Evolutionary conservation across 306 rosid species (phyloP).

Genomic region (Cercis canadensis): DNA sequence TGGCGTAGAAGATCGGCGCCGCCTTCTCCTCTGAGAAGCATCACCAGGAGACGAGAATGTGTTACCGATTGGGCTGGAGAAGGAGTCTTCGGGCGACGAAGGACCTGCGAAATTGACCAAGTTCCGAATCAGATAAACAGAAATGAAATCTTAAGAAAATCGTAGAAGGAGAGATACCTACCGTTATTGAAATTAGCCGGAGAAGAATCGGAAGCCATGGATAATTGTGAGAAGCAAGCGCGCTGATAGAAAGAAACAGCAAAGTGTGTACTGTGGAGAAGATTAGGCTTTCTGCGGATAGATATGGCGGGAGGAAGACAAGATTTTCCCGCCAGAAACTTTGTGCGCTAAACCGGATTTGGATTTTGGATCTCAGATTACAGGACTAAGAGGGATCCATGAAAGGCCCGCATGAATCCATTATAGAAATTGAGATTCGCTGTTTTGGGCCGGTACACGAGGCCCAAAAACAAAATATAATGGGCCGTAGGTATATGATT

Average conservation of each 20-base stretch:
- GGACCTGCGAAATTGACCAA: slow-evolving; percentile 53
- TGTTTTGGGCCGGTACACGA: too few relatives aligned
- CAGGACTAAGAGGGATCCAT: too few relatives aligned
- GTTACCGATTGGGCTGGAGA: slow-evolving; percentile 87
- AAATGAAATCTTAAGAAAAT: background rate
- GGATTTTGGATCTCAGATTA: slow-evolving; percentile 5
- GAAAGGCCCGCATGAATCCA: too few relatives aligned
- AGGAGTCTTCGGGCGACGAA: slow-evolving; percentile 83
- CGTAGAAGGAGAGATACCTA: slow-evolving; percentile 27
- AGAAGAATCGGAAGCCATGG: slow-evolving; percentile 89
- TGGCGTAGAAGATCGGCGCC: slow-evolving; percentile 68
- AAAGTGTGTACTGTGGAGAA: background rate
- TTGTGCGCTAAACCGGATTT: slow-evolving; percentile 32
- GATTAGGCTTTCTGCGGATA: too few relatives aligned
- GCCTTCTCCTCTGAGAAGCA: slow-evolving; percentile 44
- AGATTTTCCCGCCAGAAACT: slow-evolving; percentile 59
- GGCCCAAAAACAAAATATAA: too few relatives aligned
- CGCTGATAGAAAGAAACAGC: background rate
- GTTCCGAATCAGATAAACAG: background rate
- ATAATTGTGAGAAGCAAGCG: slow-evolving; percentile 14
- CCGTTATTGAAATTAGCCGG: slow-evolving; percentile 65
- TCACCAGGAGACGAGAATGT: slow-evolving; percentile 72
- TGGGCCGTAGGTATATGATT: too few relatives aligned
- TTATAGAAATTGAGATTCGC: too few relatives aligned
- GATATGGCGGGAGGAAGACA: background rate